A percentile compares a stretch with the other conserved stretches of the same genome.
These are phyloP conservation scores for Trichodelitschia bisporula DNA, from an alignment of 495 filamentous ascomycete genomes.

Conservation along the genomic window DNA sequence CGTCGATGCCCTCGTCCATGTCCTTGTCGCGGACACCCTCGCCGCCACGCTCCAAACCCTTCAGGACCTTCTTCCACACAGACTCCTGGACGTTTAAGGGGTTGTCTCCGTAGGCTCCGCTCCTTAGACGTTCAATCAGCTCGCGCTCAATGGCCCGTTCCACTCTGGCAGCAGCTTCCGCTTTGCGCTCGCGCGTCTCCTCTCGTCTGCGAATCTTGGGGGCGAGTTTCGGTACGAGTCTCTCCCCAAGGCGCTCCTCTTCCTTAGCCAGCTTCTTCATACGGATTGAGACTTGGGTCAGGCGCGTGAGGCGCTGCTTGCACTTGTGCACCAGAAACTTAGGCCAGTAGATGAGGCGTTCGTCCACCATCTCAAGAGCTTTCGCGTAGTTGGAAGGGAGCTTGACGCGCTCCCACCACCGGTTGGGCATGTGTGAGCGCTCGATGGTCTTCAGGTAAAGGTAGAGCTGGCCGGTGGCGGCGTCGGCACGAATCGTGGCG, in stretches of 20 bases:
- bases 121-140: constrained; percentile 70
- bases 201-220: constrained; percentile 80
- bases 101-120: constrained; percentile 83
- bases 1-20: constrained; percentile 60
- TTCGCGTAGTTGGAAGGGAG: constrained; percentile 74
- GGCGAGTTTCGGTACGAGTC: constrained; percentile 67
- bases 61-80: constrained; percentile 95
- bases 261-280: constrained; percentile 66
- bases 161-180: constrained; percentile 78
- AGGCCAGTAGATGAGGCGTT: constrained; percentile 80
- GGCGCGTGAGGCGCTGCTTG: constrained; percentile 84
- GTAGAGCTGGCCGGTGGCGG: constrained; percentile 63
- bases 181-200: constrained; percentile 80
- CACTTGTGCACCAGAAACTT: constrained; percentile 91
- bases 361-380: constrained; percentile 72
- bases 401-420: constrained; percentile 87
- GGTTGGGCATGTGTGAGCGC: constrained; percentile 69
- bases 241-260: constrained; percentile 77
- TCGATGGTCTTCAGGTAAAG: constrained; percentile 96
- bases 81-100: constrained; percentile 81
- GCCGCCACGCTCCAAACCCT: constrained; percentile 64
- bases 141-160: constrained; percentile 92
- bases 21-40: constrained; percentile 72
- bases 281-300: constrained; percentile 80
- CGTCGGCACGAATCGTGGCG: constrained; percentile 70